Conservation (phyloP, 352 stramenopile genomes). For the Halophytophthora batemanensis region DNA sequence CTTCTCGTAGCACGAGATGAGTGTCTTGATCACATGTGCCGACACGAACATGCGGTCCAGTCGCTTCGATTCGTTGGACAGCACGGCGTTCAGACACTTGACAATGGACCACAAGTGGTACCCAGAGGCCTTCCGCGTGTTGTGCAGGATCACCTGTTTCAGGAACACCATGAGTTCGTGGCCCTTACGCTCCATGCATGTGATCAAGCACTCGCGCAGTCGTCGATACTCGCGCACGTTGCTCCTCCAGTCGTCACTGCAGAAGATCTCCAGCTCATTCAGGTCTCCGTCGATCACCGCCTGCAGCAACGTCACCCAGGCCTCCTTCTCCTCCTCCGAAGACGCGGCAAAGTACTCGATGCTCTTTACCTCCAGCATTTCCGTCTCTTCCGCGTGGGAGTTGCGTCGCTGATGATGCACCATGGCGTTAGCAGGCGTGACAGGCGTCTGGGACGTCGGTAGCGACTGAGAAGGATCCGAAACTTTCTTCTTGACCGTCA, state of each 20-base stretch:
- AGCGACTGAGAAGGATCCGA: slow-evolving; percentile 15
- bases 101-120: slow-evolving; percentile 76
- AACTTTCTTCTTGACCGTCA: slow-evolving; percentile 66
- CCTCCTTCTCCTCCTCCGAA: slow-evolving; percentile 59
- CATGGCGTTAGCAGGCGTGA: slow-evolving; percentile 25
- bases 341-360: slow-evolving; percentile 75
- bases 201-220: slow-evolving; percentile 76
- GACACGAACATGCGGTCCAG: slow-evolving; percentile 82
- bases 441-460: slow-evolving; percentile 10
- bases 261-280: slow-evolving; percentile 84
- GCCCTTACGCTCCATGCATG: slow-evolving; percentile 77
- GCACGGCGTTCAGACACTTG: slow-evolving; percentile 69
- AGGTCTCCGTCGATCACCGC: slow-evolving; percentile 79
- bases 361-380: slow-evolving; percentile 32
- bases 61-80: slow-evolving; percentile 80
- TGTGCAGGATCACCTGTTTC: slow-evolving; percentile 69
- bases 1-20: slow-evolving; percentile 80
- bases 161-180: slow-evolving; percentile 82
- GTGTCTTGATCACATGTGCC: slow-evolving; percentile 60
- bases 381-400: slow-evolving; percentile 24
- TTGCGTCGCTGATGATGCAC: slow-evolving; percentile 32
- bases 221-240: slow-evolving; percentile 81
- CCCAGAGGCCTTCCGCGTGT: slow-evolving; percentile 57
- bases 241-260: slow-evolving; percentile 86
- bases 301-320: slow-evolving; percentile 69